Percentiles rank a stretch among this genome's conserved stretches.
Conservation (phyloP, 2,329 filamentous ascomycete genomes). For the Apiospora saccharicola region DNA sequence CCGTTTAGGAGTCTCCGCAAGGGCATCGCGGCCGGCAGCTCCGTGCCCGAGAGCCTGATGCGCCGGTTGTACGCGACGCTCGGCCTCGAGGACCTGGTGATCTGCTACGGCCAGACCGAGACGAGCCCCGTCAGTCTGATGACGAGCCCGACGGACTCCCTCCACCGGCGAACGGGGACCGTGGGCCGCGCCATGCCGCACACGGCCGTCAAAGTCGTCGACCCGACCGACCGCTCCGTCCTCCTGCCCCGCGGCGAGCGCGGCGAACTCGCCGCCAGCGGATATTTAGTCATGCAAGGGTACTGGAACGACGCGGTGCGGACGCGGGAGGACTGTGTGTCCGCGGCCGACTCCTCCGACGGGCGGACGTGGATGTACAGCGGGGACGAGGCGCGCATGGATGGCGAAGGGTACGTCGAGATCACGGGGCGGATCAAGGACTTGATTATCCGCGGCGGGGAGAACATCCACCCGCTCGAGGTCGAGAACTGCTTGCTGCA, state of each 20-base stretch:
- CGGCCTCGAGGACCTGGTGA: conserved; percentile 83
- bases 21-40: conserved; percentile 89
- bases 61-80: conserved; percentile 73
- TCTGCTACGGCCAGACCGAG: conserved; percentile 97
- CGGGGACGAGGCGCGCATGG: conserved; percentile 90
- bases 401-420: conserved; percentile 80
- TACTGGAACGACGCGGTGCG: conserved; percentile 80
- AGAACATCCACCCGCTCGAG: conserved; percentile 95
- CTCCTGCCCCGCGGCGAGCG: conserved; percentile 70
- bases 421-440: conserved; percentile 94
- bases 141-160: conserved; percentile 80
- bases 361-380: conserved; percentile 85
- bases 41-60: conserved; percentile 86
- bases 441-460: conserved; percentile 91
- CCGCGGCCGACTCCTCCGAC: conserved; percentile 54
- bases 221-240: conserved; percentile 64
- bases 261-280: conserved; percentile 84
- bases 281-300: conserved; percentile 89
- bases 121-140: conserved; percentile 81
- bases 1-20: conserved; percentile 66
- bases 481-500: conserved; percentile 87
- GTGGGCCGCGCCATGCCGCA: conserved; percentile 88
- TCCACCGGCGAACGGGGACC: conserved; percentile 74
- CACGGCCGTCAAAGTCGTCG: conserved; percentile 78
- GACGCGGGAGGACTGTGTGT: conserved; percentile 71